Evolutionary conservation across 2,329 filamentous ascomycete species (phyloP).

Genomic region (Bipolaris zeicola): DNA sequence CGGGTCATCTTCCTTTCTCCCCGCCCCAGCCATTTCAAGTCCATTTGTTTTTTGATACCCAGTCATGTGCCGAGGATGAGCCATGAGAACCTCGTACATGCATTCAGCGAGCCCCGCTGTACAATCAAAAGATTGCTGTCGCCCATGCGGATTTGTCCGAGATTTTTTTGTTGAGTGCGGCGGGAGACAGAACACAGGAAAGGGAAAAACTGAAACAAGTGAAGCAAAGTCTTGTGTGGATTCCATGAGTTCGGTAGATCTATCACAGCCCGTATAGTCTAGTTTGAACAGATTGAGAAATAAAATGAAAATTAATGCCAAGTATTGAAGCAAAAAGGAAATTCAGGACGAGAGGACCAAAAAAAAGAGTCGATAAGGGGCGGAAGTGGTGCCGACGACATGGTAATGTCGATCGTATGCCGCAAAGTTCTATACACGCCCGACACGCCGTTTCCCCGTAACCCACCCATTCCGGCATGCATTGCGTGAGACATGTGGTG

Average conservation of each 20-base stretch:
- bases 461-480: background rate
- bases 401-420: background rate
- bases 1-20: background rate
- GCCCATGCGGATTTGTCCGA: background rate
- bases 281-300: background rate
- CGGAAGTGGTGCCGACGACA: background rate
- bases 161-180: background rate
- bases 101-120: background rate
- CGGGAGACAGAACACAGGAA: background rate
- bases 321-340: background rate
- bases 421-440: background rate
- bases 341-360: background rate
- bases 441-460: background rate
- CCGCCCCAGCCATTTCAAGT: constrained; percentile 6
- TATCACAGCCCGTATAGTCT: background rate
- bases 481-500: background rate
- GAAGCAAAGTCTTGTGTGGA: background rate
- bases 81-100: background rate
- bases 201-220: background rate
- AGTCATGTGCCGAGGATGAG: constrained; percentile 7
- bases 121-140: background rate
- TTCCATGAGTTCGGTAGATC: background rate
- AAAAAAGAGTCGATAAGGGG: background rate
- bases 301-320: background rate
- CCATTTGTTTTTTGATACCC: constrained; percentile 17